Evolutionary conservation across 257 asterid species (phyloP), one percentile per base, ranked within the genome.

Genomic region (Petunia axillaris): DNA sequence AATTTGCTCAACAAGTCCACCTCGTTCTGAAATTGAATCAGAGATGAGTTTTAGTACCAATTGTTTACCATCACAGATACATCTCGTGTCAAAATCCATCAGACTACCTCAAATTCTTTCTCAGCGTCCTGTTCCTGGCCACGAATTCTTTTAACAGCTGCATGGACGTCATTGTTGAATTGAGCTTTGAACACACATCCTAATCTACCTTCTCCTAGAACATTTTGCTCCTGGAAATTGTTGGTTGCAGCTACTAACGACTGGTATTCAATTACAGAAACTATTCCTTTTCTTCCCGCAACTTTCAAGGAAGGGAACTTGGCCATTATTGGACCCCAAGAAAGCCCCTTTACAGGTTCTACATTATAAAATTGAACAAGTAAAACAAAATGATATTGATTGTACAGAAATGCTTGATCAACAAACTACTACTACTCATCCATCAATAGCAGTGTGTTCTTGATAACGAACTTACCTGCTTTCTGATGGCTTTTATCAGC

Each of bases 131-230:
- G 89, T 74, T 90, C 92, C 55, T 88, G 91, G 8, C 88, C 92
- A 67, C 76, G 81, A 67, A 91, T 85, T 79, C 87, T 91, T 87
- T 96, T 94, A 74, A 94, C 95, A 62, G 98, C 92, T 4, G 97
- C 98, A 8, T 84, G 84, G 60, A 83, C 81, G 53, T 88, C 81
- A 10, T 91, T 89, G 36, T 79, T 84, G 85, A 96, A 92, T 58
- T 83, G 91, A 81, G 98, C 99, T 88, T 86, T 94, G 75, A 89
- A 96, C 4, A 96, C 92, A 1, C 89, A 84, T 54, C 98, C 97
- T 46, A 88, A 68, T 82, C 97, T 92, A 55, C 97, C 98, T 85
- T 94, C 95, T 25, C 98, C 98, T 3, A 94, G 68, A 80, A 90
- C 63, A 83, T 87, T 90, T 14, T 84, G 88, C 53, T 92, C 92